These are phyloP conservation scores for Canavalia ensiformis DNA, from an alignment of 306 rosid species.

Conservation along the genomic window DNA sequence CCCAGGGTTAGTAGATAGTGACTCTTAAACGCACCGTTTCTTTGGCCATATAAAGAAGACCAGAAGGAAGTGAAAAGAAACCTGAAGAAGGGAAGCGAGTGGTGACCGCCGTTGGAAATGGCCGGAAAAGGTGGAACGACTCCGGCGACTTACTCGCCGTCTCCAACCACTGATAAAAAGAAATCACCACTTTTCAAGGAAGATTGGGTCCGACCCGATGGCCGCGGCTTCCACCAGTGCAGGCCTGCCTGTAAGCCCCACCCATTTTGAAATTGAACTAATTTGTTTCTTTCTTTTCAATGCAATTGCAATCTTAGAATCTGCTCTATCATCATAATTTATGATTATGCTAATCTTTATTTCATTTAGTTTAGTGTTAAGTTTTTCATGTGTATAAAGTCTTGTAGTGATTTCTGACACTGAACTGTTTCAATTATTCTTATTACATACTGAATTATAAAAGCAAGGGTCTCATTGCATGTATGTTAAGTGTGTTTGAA, in stretches of 20 bases:
- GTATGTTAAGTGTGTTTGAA: neutral
- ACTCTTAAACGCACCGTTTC: neutral
- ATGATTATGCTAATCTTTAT: neutral
- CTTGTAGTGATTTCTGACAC: neutral
- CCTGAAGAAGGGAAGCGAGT: neutral
- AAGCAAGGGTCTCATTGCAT: constrained; percentile 6
- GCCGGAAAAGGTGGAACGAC: constrained; percentile 69
- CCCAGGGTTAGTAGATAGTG: neutral
- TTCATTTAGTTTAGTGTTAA: neutral
- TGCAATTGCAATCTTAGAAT: neutral
- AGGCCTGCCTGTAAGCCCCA: constrained; percentile 82
- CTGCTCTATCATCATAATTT: neutral
- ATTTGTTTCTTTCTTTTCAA: neutral
- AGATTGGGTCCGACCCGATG: constrained; percentile 89
- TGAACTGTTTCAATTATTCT: neutral
- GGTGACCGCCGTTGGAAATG: constrained; percentile 55
- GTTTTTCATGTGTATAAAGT: neutral
- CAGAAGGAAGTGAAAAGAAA: neutral
- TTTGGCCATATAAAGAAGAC: neutral
- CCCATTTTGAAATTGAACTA: neutral
- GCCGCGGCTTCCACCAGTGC: constrained; percentile 88
- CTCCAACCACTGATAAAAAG: constrained; percentile 58
- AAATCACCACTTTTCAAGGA: constrained; percentile 54
- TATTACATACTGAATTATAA: neutral
- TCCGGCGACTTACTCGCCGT: constrained; percentile 80